These are phyloP conservation scores for Fragilariopsis cylindrus DNA, from an alignment of 108 stramenopile genomes.

Conservation along the genomic window DNA sequence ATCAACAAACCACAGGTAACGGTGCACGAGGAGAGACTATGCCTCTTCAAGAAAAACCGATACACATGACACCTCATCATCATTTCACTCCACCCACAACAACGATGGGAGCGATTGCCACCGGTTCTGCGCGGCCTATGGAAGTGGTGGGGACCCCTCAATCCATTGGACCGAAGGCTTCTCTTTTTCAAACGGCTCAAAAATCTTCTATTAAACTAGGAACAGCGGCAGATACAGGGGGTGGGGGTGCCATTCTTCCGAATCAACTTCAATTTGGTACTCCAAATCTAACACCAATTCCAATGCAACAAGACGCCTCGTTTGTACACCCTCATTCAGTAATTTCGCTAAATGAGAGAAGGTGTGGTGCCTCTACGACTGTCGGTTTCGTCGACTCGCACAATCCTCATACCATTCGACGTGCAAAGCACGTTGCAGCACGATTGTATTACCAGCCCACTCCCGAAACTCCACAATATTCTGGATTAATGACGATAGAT, in stretches of 20 bases:
- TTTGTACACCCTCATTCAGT: slow-evolving; percentile 15
- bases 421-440: slow-evolving; percentile 56
- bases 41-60: slow-evolving; percentile 32
- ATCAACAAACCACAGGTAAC: background rate
- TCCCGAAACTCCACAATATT: slow-evolving; percentile 46
- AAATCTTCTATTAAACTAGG: slow-evolving; percentile 16
- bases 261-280: slow-evolving; percentile 51
- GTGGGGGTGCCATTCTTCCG: slow-evolving; percentile 21
- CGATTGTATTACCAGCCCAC: slow-evolving; percentile 53
- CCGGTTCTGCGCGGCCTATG: slow-evolving; percentile 25
- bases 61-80: slow-evolving; percentile 28
- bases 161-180: slow-evolving; percentile 36
- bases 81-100: slow-evolving; percentile 26
- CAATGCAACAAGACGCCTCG: slow-evolving; percentile 38
- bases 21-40: slow-evolving; percentile 13
- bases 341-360: background rate
- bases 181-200: slow-evolving; percentile 45
- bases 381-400: slow-evolving; percentile 23
- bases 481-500: background rate
- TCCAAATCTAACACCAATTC: slow-evolving; percentile 66
- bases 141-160: slow-evolving; percentile 33
- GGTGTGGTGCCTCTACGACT: background rate
- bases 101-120: slow-evolving; percentile 6
- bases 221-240: slow-evolving; percentile 11
- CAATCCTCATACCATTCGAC: slow-evolving; percentile 39